These are phyloP conservation scores for Sporothrix schenckii DNA, from an alignment of 2,329 filamentous ascomycete genomes.

Conservation along the genomic window DNA sequence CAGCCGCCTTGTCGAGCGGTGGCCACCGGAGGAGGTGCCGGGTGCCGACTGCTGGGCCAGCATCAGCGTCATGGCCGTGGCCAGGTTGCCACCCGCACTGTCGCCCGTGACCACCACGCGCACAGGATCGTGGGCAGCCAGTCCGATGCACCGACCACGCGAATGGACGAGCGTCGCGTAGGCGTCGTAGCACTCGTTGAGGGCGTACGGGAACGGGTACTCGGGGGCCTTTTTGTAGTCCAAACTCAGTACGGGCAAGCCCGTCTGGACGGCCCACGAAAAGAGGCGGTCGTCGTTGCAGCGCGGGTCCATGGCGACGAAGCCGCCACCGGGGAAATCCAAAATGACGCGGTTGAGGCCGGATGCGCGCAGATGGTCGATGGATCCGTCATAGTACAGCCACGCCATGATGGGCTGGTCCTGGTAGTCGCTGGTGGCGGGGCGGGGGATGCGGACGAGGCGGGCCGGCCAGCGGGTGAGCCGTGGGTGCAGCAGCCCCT, in stretches of 20 bases:
- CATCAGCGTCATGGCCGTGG: conserved; percentile 82
- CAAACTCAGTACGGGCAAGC: conserved; percentile 84
- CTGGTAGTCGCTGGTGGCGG: conserved; percentile 75
- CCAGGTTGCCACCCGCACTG: conserved; percentile 80
- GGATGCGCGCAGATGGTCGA: conserved; percentile 64
- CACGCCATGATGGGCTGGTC: conserved; percentile 77
- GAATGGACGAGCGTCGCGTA: conserved; percentile 74
- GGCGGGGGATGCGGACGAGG: conserved; percentile 80
- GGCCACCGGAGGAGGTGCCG: conserved; percentile 44
- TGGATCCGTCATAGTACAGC: conserved; percentile 91
- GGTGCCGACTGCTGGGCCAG: conserved; percentile 78
- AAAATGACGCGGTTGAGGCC: conserved; percentile 72
- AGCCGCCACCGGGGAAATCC: conserved; percentile 92
- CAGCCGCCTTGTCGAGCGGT: conserved; percentile 45
- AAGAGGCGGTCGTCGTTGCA: conserved; percentile 93
- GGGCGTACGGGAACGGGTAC: conserved; percentile 78
- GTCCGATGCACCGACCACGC: conserved; percentile 72
- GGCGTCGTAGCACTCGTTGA: conserved; percentile 86
- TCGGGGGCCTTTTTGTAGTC: conserved; percentile 90
- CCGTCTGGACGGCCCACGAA: conserved; percentile 86
- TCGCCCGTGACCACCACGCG: conserved; percentile 76
- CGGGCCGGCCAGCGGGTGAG: conserved; percentile 81
- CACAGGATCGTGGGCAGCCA: conserved; percentile 67
- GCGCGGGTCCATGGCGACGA: conserved; percentile 94
- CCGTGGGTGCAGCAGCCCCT: conserved; percentile 72